These are phyloP conservation scores for Suhomyces sp. DNA, from an alignment of 805 yeast species.

Conservation along the genomic window DNA sequence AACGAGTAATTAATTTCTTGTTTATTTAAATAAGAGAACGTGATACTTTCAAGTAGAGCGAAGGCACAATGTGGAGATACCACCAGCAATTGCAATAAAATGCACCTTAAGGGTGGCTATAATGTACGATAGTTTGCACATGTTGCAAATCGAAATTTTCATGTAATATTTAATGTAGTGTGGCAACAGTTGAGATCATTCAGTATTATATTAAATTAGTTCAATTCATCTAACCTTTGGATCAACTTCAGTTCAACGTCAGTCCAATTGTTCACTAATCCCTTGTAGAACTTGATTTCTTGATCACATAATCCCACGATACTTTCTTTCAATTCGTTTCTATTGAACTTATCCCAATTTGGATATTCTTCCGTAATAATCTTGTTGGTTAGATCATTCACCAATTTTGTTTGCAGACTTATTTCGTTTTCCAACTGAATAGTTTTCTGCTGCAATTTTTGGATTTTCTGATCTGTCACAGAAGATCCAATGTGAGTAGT, in stretches of 20 bases:
- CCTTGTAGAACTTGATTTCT: constrained; percentile 70
- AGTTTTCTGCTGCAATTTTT: constrained; percentile 42
- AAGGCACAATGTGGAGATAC: too few species aligned
- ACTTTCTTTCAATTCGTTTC: constrained; percentile 70
- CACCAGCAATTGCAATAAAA: too few species aligned
- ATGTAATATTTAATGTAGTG: too few species aligned
- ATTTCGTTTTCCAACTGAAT: constrained; percentile 47
- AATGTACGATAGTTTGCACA: too few species aligned
- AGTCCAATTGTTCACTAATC: constrained; percentile 70
- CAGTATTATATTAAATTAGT: neutral
- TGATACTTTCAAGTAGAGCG: too few species aligned
- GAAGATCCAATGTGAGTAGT: constrained; percentile 40
- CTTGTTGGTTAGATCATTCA: constrained; percentile 45
- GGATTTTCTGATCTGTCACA: constrained; percentile 44
- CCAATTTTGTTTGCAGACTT: constrained; percentile 42
- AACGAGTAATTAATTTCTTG: too few species aligned
- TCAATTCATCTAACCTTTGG: constrained; percentile 13
- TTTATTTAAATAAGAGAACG: too few species aligned
- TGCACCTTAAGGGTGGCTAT: too few species aligned
- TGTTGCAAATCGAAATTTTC: too few species aligned
- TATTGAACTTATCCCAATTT: constrained; percentile 77
- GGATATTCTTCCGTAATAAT: constrained; percentile 52
- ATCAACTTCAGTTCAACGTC: constrained; percentile 41
- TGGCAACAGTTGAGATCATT: too few species aligned
- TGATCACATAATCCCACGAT: constrained; percentile 72